phyloP scores from a whole-genome alignment of 345 rosid species.

The Pistacia integerrima region DNA sequence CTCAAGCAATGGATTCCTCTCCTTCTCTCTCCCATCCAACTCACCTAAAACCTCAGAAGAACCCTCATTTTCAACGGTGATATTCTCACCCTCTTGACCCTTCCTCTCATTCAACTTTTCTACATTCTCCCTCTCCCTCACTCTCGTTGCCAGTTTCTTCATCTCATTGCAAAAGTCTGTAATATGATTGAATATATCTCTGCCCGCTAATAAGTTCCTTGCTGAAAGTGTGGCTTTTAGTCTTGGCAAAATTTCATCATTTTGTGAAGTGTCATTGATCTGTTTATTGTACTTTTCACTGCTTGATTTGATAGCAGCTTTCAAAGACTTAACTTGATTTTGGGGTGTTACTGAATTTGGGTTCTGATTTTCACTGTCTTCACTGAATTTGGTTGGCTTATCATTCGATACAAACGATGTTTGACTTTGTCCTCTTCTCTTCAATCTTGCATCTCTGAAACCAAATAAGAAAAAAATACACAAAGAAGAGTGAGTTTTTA shows the following conservation, averaged over 20 bases:
- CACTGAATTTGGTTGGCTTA: too few relatives aligned
- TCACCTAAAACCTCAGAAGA: conserved; percentile 37
- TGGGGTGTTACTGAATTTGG: conserved; percentile 61
- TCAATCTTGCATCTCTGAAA: conserved; percentile 48
- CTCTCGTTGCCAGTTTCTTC: conserved; percentile 74
- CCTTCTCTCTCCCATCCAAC: conserved; percentile 44
- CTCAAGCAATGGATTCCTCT: conserved; percentile 64
- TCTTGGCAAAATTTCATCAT: conserved; percentile 40
- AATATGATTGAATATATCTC: conserved; percentile 71
- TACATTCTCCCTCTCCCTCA: conserved; percentile 59
- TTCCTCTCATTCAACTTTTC: conserved; percentile 35
- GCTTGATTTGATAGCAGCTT: conserved; percentile 56
- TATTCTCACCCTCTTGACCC: conserved; percentile 30
- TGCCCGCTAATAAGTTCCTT: conserved; percentile 79
- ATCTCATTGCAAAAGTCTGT: conserved; percentile 79
- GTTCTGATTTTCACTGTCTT: conserved; percentile 63
- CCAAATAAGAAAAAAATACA: not conserved
- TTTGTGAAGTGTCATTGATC: conserved; percentile 26
- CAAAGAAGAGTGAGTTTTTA: not conserved
- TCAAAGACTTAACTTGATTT: conserved; percentile 47
- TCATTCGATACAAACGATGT: conserved; percentile 21
- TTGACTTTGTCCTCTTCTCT: conserved; percentile 57
- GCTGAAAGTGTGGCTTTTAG: conserved; percentile 79
- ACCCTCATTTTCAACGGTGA: conserved; percentile 28
- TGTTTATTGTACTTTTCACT: conserved; percentile 50